phyloP scores from a whole-genome alignment of 139 green algal genomes.

The Tetradesmus lagerheimii region DNA sequence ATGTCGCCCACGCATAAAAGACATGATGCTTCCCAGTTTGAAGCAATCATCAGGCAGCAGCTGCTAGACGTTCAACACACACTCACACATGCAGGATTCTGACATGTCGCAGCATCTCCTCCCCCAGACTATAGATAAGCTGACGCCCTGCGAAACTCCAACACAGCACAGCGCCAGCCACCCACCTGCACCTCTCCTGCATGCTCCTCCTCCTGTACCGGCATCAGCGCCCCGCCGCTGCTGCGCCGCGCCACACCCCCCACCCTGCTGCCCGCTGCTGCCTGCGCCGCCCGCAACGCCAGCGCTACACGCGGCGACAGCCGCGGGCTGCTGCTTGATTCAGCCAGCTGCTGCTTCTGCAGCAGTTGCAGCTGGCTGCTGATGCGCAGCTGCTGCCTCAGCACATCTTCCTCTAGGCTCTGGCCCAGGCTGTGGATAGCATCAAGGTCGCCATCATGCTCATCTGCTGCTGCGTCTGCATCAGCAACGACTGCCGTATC shows the following conservation, averaged over 20 bases:
- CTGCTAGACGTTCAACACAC: too few relatives aligned
- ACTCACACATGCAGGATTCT: too few relatives aligned
- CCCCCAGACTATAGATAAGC: too few relatives aligned
- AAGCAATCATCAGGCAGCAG: too few relatives aligned
- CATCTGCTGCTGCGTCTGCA: neutral
- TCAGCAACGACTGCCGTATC: neutral
- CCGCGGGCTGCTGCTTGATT: neutral
- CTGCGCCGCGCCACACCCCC: too few relatives aligned
- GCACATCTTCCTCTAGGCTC: constrained; percentile 3
- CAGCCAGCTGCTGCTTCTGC: constrained; percentile 1
- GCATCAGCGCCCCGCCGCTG: neutral
- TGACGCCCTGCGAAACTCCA: neutral
- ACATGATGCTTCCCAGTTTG: too few relatives aligned
- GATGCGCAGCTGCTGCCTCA: neutral
- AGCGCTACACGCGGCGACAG: neutral
- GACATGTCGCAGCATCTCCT: too few relatives aligned
- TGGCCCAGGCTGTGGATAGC: neutral
- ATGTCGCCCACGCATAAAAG: too few relatives aligned
- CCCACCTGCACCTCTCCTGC: neutral
- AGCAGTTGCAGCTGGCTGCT: neutral
- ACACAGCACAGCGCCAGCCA: neutral
- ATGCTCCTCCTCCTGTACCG: constrained; percentile 6
- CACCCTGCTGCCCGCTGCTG: neutral
- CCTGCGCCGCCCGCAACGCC: neutral
- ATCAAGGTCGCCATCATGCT: constrained; percentile 4